Evolutionary conservation across 768 basidiomycete genomes (phyloP).

Genomic region (Calocybe indica): DNA sequence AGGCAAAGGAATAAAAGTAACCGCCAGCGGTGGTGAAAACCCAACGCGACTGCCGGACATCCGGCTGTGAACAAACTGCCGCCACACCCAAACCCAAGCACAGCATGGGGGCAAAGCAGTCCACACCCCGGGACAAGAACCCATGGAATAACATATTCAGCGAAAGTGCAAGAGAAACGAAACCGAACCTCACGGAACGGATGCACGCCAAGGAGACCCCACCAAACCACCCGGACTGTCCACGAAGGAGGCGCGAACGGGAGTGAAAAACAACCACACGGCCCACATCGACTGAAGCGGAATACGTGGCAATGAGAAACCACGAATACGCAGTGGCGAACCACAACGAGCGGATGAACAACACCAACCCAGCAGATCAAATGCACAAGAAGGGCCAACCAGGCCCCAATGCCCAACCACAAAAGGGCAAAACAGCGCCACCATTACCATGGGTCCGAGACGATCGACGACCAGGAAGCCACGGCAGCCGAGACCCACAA

Average conservation of each 20-base stretch:
- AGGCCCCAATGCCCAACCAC: conserved; percentile 26
- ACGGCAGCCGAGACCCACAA: conserved; percentile 20
- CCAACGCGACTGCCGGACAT: conserved; percentile 10
- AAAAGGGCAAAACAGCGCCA: conserved; percentile 35
- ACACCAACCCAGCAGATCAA: conserved; percentile 7
- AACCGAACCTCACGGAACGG: no score
- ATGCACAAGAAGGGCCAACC: conserved; percentile 29
- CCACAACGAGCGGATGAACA: conserved; percentile 7
- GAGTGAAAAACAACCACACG: conserved; percentile 29
- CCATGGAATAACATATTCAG: neutral
- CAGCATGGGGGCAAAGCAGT: conserved; percentile 3
- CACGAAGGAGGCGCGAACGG: conserved; percentile 5
- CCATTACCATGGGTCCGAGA: conserved; percentile 35
- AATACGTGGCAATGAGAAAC: conserved; percentile 36
- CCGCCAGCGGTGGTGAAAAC: neutral
- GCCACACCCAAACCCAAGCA: neutral
- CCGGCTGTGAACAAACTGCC: neutral
- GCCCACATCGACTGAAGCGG: conserved; percentile 30
- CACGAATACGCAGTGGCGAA: conserved; percentile 18
- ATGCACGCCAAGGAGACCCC: no score
- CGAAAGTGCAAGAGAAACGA: neutral
- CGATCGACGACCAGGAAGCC: conserved; percentile 18
- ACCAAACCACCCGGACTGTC: no score
- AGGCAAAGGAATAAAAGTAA: neutral
- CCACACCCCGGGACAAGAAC: neutral